Evolutionary conservation across 495 filamentous ascomycete species (phyloP).

Genomic region (Neurospora pannonica): DNA sequence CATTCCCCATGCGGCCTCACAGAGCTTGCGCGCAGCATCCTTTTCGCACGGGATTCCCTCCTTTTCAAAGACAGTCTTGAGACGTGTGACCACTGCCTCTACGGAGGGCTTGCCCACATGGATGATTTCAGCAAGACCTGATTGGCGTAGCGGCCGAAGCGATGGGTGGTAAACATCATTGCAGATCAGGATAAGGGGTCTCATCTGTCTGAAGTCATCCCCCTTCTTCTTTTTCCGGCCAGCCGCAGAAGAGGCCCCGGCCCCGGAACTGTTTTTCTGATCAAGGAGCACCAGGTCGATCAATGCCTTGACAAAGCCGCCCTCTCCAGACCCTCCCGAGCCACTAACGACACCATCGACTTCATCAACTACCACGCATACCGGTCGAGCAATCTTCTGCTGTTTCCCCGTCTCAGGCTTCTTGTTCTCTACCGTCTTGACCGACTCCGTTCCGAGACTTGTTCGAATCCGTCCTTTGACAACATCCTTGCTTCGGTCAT

Average conservation of each 20-base stretch:
- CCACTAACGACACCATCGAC: constrained; percentile 88
- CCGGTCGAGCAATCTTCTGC: constrained; percentile 68
- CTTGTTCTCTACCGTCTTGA: constrained; percentile 67
- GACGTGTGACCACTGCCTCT: constrained; percentile 71
- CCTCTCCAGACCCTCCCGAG: constrained; percentile 56
- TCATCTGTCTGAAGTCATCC: constrained; percentile 73
- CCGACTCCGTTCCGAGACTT: constrained; percentile 82
- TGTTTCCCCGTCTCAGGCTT: constrained; percentile 47
- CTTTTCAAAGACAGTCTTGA: constrained; percentile 73
- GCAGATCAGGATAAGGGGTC: constrained; percentile 88
- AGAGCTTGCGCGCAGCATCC: constrained; percentile 79
- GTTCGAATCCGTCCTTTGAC: constrained; percentile 85
- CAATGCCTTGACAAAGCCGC: constrained; percentile 89
- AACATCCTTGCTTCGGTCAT: constrained; percentile 66
- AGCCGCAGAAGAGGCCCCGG: constrained; percentile 22
- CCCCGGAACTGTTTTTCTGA: constrained; percentile 60
- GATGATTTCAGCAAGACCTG: constrained; percentile 78
- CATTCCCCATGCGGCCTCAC: constrained; percentile 90
- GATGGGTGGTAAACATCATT: constrained; percentile 96
- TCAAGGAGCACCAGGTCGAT: constrained; percentile 80
- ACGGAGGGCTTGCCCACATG: constrained; percentile 82
- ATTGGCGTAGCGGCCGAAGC: constrained; percentile 71
- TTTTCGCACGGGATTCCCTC: constrained; percentile 80
- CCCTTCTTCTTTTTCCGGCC: constrained; percentile 47
- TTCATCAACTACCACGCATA: constrained; percentile 92